Conservation (phyloP, 1,284 basidiomycete genomes). For the Trichosporon faecale region DNA sequence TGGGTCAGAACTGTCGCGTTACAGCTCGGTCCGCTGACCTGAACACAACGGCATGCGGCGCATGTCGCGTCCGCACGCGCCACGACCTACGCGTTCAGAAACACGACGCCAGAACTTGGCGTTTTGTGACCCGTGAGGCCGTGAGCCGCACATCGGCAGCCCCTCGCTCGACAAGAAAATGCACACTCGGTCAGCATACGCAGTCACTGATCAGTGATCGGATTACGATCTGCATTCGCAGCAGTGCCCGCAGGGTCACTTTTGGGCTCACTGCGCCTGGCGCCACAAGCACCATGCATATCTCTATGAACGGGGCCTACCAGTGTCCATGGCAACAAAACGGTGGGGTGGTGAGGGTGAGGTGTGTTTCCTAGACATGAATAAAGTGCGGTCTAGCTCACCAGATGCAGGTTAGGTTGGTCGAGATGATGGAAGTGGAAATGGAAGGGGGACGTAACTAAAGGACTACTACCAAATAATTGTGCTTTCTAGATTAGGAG, state of each 20-base stretch:
- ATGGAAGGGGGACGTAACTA: not conserved
- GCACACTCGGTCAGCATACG: not conserved
- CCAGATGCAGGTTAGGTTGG: not conserved
- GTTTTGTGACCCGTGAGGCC: not conserved
- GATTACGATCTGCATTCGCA: not conserved
- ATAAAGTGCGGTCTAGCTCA: not conserved
- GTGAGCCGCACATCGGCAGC: not conserved
- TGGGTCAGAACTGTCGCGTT: too few species aligned
- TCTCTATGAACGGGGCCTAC: conserved; percentile 9
- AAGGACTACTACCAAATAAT: not conserved
- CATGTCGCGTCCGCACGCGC: not conserved
- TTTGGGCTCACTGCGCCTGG: not conserved
- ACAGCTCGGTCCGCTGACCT: not conserved
- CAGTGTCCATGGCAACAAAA: conserved; percentile 4
- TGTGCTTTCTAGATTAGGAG: conserved; percentile 4
- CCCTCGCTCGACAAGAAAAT: not conserved
- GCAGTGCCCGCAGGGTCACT: not conserved
- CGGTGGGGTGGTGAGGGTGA: not conserved
- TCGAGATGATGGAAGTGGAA: not conserved
- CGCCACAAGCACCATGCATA: conserved; percentile 10
- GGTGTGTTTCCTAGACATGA: conserved; percentile 3
- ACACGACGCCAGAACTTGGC: not conserved
- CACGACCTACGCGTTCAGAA: too few species aligned
- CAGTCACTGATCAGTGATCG: not conserved
- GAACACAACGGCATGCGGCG: not conserved